Base-by-base conservation (phyloP, 768 basidiomycete species). In the Mycena capillaripes region DNA sequence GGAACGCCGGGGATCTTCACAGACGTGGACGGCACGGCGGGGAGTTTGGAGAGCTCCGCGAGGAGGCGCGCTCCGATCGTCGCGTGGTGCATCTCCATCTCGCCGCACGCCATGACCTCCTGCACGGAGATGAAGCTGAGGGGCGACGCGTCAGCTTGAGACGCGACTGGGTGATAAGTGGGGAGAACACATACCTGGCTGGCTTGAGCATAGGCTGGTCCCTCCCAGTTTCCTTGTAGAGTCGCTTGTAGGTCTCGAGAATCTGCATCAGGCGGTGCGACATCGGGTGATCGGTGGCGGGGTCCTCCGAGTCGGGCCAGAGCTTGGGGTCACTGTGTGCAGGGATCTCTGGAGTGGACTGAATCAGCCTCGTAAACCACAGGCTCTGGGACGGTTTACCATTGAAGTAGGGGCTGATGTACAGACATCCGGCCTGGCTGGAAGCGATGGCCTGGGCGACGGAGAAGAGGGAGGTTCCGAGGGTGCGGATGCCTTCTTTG, bases 381-480 rank as follows among this genome's bases (percentile, higher is more conserved):
- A n/a, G n/a, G 27, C 21, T 36, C 19, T 40, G 56, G 32, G 32
- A 23, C 12, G 36, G 69, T 76, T 12, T 53, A 82, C 83, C 85
- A 76, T 88, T 88, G 79, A 85, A 86, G 77, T 88, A 88, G 3
- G 86, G 86, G 50, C 83, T 81, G 61, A 88, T 81, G 75, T 83
- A 85, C 36, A 83, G 78, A 76, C 86, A 86, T 16, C 81, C 83
- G 10, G 84, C 86, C 72, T 87, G 86, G 46, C 80, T 79, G 25
- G 86, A 84, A 10, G 86, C 85, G 61, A 87, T 80, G 38, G 87
- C 87, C 67, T 88, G 87, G 34, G 80, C 79, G 34, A 87, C 76
- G 44, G 80, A 83, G 80, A 88, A 88, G 30, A 88, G 79, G 40
- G 82, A 82, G 2, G 87, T 88, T 34, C 82, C 86, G n/a, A 88